Evolutionary conservation across 331 rosid genomes (phyloP), one percentile per base, ranked within the genome.

Genomic region (Quercus lobata): DNA sequence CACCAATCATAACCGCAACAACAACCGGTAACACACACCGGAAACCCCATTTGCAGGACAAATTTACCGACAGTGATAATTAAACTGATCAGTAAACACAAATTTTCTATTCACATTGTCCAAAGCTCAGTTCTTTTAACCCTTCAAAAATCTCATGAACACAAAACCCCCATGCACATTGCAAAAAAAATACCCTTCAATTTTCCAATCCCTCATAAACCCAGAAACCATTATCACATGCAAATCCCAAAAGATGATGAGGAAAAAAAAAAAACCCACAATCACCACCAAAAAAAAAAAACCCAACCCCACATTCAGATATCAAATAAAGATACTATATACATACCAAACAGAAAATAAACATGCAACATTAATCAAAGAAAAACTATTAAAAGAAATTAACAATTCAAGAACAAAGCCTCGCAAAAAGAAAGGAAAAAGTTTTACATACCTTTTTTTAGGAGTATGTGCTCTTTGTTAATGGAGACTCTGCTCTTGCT

Each of bases 51-150:
- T 21, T 49, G 4, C 75, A 21, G 21, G 35, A 73, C 21, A 18
- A 46, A 63, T 82, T 52, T 56, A 25, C 75, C 27, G 6, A 21
- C 5, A 69, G 54, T 27, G 63, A 6, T 37, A 7, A 77, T 34
- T 37, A 74, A 83, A 82, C 58, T 14, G 9, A 83, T 57, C 25
- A 79, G 34, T 4, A 14, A 86, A 57, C 81, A 73, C 70, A 60
- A 77, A 46, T 82, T 80, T 52, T 34, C 60, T 11, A 90, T 34
- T 83, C 85, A 81, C 97, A 92, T 87, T 92, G 90, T 77, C 65
- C 52, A 37, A 72, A 87, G 72, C 71, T 54, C 53, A 57, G 73
- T 58, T 78, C 73, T 53, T 53, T 21, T 62, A 68, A 72, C 66
- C 74, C 16, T 32, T 30, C 68, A 60, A 61, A 74, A 79, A 41